A percentile compares a stretch with the other conserved stretches of the same genome.
These are phyloP conservation scores for Aspergillus glaucus DNA, from an alignment of 2,329 filamentous ascomycete species.

Conservation along the genomic window DNA sequence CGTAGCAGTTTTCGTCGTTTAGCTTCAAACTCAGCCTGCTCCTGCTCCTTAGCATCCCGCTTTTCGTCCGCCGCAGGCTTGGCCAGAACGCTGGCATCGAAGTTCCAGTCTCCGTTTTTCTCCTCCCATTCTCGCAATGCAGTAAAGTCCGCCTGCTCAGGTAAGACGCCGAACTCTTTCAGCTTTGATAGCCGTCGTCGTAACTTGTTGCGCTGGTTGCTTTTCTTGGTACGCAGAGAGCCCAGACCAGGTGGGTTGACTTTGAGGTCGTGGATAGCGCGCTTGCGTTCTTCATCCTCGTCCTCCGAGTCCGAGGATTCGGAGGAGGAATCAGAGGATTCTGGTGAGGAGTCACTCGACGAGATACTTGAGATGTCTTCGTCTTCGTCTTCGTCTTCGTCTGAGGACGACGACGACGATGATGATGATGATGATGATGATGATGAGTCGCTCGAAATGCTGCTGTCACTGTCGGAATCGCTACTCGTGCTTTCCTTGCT, in stretches of 20 bases:
- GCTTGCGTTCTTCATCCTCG: slow-evolving; percentile 14
- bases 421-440: no score
- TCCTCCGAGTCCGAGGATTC: slow-evolving; percentile 32
- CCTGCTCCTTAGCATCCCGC: slow-evolving; percentile 14
- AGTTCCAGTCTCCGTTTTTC: slow-evolving; percentile 17
- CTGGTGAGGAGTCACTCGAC: slow-evolving; percentile 7
- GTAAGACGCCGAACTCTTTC: slow-evolving; percentile 49
- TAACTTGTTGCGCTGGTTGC: slow-evolving; percentile 51
- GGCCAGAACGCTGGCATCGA: not conserved
- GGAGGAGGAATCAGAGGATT: slow-evolving; percentile 22
- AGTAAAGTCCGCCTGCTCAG: slow-evolving; percentile 44
- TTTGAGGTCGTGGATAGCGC: slow-evolving; percentile 7
- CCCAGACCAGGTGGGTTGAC: slow-evolving; percentile 45
- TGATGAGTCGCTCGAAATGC: slow-evolving; percentile 29
- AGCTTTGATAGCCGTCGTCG: slow-evolving; percentile 46
- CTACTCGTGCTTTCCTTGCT: slow-evolving; percentile 3
- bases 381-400: slow-evolving; percentile 19
- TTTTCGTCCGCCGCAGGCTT: slow-evolving; percentile 15
- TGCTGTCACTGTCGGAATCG: slow-evolving; percentile 9
- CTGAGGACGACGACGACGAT: slow-evolving; percentile 29
- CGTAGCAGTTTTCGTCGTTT: slow-evolving; percentile 47
- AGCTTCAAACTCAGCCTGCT: slow-evolving; percentile 44
- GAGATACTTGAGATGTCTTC: slow-evolving; percentile 16
- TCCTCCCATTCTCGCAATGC: slow-evolving; percentile 41
- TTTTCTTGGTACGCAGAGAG: slow-evolving; percentile 44